Percentiles rank a stretch among this genome's conserved stretches.
phyloP scores from a whole-genome alignment of 495 filamentous ascomycete genomes.

The Annulohypoxylon nitens region DNA sequence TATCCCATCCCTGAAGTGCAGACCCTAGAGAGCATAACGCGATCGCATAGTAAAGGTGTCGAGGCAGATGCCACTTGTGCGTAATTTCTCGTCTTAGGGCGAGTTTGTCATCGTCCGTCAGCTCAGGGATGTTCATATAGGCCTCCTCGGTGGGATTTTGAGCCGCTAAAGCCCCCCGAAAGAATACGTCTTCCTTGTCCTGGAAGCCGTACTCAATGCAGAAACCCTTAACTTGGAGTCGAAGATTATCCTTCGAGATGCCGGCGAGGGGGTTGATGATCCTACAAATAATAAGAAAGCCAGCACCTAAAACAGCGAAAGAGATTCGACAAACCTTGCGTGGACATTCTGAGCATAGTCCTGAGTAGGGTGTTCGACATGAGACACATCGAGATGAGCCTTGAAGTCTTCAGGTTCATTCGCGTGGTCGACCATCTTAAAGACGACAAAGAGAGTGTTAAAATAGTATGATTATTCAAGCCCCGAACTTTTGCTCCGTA shows the following conservation, averaged over 20 bases:
- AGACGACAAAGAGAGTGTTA: slow-evolving; percentile 12
- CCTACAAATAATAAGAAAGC: slow-evolving; percentile 19
- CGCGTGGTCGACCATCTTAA: slow-evolving; percentile 26
- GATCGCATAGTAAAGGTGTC: slow-evolving; percentile 68
- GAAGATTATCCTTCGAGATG: slow-evolving; percentile 61
- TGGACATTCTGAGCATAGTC: slow-evolving; percentile 33
- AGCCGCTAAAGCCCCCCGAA: slow-evolving; percentile 68
- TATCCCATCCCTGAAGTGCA: slow-evolving; percentile 55
- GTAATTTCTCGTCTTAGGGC: slow-evolving; percentile 61
- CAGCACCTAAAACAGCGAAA: not conserved
- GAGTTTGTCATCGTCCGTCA: slow-evolving; percentile 62
- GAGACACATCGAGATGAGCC: slow-evolving; percentile 16
- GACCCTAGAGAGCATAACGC: slow-evolving; percentile 57
- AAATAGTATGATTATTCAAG: slow-evolving; percentile 16
- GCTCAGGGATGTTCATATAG: slow-evolving; percentile 58
- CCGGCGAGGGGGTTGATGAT: slow-evolving; percentile 64
- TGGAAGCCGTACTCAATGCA: slow-evolving; percentile 59
- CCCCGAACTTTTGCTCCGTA: slow-evolving; percentile 11
- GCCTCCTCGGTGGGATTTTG: slow-evolving; percentile 52
- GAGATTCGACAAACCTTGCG: slow-evolving; percentile 27
- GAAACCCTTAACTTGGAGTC: slow-evolving; percentile 66
- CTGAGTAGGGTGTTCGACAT: slow-evolving; percentile 18
- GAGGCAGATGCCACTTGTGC: slow-evolving; percentile 71
- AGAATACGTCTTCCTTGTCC: slow-evolving; percentile 60
- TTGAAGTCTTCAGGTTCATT: slow-evolving; percentile 11